Conservation (phyloP, 306 rosid genomes). For the Pyrus bretschneideri region DNA sequence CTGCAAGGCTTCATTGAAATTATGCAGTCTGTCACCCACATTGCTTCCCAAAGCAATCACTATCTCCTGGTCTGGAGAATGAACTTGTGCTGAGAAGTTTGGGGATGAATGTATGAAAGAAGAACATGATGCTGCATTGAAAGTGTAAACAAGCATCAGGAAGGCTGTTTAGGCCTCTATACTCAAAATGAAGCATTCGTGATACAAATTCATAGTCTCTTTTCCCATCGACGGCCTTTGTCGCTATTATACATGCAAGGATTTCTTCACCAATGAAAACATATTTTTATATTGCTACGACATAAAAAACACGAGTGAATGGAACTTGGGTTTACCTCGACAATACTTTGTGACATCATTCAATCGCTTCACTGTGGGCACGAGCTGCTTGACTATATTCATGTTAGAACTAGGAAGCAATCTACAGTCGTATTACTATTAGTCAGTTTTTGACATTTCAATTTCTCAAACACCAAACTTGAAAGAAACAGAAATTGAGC, state of each 20-base stretch:
- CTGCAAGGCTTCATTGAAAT: slow-evolving; percentile 73
- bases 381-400: slow-evolving; percentile 40
- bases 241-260: background rate
- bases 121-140: slow-evolving; percentile 35
- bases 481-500: too few relatives aligned
- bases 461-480: too few relatives aligned
- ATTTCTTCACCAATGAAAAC: background rate
- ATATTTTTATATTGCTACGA: background rate
- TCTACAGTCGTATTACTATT: too few relatives aligned
- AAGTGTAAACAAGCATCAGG: slow-evolving; percentile 17
- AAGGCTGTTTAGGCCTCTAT: background rate
- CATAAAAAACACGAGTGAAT: background rate
- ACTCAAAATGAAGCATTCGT: background rate
- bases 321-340: slow-evolving; percentile 37
- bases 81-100: slow-evolving; percentile 44
- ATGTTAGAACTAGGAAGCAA: slow-evolving; percentile 7
- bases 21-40: slow-evolving; percentile 68
- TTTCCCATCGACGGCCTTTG: background rate
- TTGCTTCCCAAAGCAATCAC: slow-evolving; percentile 93
- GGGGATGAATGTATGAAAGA: slow-evolving; percentile 38
- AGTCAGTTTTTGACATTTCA: too few relatives aligned
- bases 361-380: slow-evolving; percentile 11
- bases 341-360: slow-evolving; percentile 23
- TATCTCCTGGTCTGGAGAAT: slow-evolving; percentile 70
- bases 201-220: background rate